phyloP scores from a whole-genome alignment of 208 protist genomes.

The Angomonas deanei region DNA sequence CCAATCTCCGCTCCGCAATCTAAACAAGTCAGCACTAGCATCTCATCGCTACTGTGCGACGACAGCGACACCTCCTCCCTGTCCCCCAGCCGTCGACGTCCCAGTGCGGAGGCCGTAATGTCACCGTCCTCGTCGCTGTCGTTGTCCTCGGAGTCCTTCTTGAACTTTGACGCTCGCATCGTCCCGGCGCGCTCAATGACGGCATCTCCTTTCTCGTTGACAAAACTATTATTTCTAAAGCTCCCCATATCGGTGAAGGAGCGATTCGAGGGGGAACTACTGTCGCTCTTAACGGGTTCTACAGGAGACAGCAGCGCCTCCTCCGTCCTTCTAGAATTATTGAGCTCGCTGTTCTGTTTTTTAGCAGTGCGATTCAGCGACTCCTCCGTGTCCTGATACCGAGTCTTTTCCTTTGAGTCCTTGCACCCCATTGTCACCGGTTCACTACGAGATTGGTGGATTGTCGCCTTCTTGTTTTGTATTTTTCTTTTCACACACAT shows the following conservation, averaged over 20 bases:
- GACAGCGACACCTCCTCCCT: conserved; percentile 12
- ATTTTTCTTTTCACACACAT: no score
- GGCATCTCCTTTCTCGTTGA: conserved; percentile 12
- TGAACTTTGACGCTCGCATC: conserved; percentile 1
- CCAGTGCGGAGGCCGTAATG: conserved; percentile 12
- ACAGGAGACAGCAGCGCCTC: background rate
- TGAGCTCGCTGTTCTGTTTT: background rate
- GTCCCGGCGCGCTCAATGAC: conserved; percentile 4
- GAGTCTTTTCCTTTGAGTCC: background rate
- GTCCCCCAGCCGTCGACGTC: conserved; percentile 3
- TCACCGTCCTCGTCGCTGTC: background rate
- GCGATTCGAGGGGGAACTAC: conserved; percentile 1
- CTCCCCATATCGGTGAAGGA: conserved; percentile 24
- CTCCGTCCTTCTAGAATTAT: background rate
- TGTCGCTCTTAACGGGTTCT: background rate
- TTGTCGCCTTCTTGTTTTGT: no score
- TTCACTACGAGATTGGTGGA: no score
- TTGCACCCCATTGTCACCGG: background rate
- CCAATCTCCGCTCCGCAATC: conserved; percentile 53
- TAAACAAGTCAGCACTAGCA: conserved; percentile 50
- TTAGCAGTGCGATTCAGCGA: background rate
- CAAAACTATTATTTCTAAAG: conserved; percentile 21
- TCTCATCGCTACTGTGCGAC: conserved; percentile 33
- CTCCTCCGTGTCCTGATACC: background rate
- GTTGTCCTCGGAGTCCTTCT: background rate